Evolutionary conservation across 495 filamentous ascomycete genomes (phyloP).

Genomic region (Polyplosphaeria fusca): DNA sequence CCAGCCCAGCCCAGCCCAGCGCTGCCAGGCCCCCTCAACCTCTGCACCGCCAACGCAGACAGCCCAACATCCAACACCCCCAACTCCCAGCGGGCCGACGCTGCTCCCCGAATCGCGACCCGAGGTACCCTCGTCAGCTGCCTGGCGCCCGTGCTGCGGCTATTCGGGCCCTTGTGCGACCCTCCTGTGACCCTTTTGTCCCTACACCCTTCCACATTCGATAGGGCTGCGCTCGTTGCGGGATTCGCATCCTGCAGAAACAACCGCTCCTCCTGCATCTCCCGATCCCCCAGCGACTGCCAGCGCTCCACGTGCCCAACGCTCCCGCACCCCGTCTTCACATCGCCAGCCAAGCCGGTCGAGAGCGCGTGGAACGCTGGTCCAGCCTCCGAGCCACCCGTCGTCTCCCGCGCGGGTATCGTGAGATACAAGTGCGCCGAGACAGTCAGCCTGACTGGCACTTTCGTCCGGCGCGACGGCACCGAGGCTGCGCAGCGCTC

Average conservation of each 20-base stretch:
- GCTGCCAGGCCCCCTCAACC: no score
- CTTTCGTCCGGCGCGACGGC: background rate
- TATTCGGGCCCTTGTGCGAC: background rate
- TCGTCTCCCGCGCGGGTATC: background rate
- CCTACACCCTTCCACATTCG: conserved; percentile 8
- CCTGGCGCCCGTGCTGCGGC: background rate
- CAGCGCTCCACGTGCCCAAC: conserved; percentile 15
- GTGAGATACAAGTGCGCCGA: background rate
- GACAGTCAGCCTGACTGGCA: background rate
- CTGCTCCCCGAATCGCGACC: background rate
- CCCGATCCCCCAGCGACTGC: conserved; percentile 15
- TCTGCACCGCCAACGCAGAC: background rate
- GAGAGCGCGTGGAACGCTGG: background rate
- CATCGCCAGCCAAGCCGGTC: no score
- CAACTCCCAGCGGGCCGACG: background rate
- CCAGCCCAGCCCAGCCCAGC: background rate
- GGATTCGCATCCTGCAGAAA: no score
- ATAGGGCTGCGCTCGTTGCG: conserved; percentile 29
- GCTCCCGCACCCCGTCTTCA: no score
- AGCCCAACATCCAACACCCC: background rate
- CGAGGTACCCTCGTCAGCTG: background rate
- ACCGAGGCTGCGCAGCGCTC: background rate
- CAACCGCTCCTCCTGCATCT: no score
- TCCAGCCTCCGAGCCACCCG: background rate
- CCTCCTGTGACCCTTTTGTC: background rate